Evolutionary conservation across 768 basidiomycete species (phyloP).

Genomic region (Lentinula boryana): DNA sequence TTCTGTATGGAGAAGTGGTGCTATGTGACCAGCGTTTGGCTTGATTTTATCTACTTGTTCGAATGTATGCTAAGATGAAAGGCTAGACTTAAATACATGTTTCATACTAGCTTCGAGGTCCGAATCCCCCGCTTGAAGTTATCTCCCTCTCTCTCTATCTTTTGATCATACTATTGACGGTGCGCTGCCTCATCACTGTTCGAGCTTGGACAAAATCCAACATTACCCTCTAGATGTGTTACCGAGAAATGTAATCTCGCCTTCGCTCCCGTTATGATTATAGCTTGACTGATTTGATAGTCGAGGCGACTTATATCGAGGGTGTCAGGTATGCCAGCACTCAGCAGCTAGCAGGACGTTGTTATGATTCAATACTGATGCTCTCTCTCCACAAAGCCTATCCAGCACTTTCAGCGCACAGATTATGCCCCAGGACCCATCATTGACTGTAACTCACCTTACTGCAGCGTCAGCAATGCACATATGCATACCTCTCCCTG

Average conservation of each 20-base stretch:
- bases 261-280: background rate
- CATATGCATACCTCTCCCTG: conserved; percentile 4
- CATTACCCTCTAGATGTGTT: background rate
- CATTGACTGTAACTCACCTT: conserved; percentile 2
- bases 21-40: background rate
- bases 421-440: conserved; percentile 6
- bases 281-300: background rate
- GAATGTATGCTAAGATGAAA: background rate
- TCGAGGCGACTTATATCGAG: conserved; percentile 5
- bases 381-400: background rate
- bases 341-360: background rate
- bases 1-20: background rate
- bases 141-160: background rate
- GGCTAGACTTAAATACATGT: conserved; percentile 1
- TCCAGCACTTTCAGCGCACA: conserved; percentile 2
- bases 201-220: background rate
- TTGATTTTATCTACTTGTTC: conserved; percentile 3
- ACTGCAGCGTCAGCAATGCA: background rate
- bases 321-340: background rate
- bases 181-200: background rate
- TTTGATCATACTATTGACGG: background rate
- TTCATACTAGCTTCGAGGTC: background rate
- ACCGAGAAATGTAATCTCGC: conserved; percentile 3
- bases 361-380: background rate
- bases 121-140: background rate